Base-by-base conservation (phyloP, 1,139 yeast genomes). In the Suhomyces terraborum region DNA sequence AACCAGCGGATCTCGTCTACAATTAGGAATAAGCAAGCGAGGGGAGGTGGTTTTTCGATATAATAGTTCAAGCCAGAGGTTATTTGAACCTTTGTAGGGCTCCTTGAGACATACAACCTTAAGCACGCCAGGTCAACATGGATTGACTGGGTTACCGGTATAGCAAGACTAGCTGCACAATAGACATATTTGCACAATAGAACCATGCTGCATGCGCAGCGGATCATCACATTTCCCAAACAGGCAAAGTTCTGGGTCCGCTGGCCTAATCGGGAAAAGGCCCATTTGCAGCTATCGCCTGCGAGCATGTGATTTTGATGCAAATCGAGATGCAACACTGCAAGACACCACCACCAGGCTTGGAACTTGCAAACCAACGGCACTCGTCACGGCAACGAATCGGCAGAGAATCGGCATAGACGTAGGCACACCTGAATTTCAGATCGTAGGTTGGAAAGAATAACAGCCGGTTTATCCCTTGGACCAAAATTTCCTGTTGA, bases 221-320 rank as follows among this genome's bases (percentile, higher is more conserved):
- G 18, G 28, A 16, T 16, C 28, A 32, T 32, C 28, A 17, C 35
- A 32, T 32, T 32, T 23, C 35, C 35, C 12, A 12, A 21, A 14
- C 14, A 32, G 35, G 35, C 25, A 32, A 32, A 10, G 23, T 24
- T 16, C 23, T 30, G 24, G 27, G 23, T 22, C 25, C 22, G 23
- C 23, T 8, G 12, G 27, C 22, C 35, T 23, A 32, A 32, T 10
- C n/a, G 19, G 35, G 35, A 32, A 17, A 24, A 5, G 22, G 26
- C 8, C 23, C 18, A 17, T 32, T 32, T 24, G 35, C 35, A 32
- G 35, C 35, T 23, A 32, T 18, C 26, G 34, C 20, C n/a, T 27
- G 23, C 23, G 8, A 9, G 30, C 30, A 27, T 27, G 30, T 16
- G 30, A 27, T 16, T 12, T 16, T 27, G n/a, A n/a, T n/a, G n/a